Base-by-base conservation (phyloP, 306 rosid species). In the Cucumis hystrix region DNA sequence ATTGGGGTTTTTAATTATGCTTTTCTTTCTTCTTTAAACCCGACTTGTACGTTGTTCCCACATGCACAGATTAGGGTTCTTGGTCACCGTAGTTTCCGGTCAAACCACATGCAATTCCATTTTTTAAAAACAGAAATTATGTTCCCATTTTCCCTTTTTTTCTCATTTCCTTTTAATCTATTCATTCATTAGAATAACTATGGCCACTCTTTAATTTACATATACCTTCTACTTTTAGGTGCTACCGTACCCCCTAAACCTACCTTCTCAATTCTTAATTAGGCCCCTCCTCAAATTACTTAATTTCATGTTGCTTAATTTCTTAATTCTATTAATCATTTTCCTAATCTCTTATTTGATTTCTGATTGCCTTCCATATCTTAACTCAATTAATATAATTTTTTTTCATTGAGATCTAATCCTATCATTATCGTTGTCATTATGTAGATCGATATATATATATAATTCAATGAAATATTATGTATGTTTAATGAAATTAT, bases 1-100 rank as follows among this genome's bases (percentile, higher is more conserved):
- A 0, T 73, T 73, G 13, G 77, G 77, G 9, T 10, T 71, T 71
- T 52, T 28, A 17, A 5, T 51, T 25, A 4, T 21, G 10, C 0
- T 28, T 52, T 16, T 28, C 25, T 23, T 49, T 14, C 52, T 35
- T 49, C 49, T 3, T 33, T 33, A 33, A 14, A 70, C 74, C 71
- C 59, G 67, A 64, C 63, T 25, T 45, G 79, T 81, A 80, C 82
- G 85, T 79, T 41, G 79, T 37, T 62, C 78, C 76, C 82, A 62
- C 83, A 78, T 82, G 87, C 76, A 66, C 80, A 82, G 81, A 62
- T 76, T 84, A 56, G 78, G 71, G 86, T 82, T 81, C 72, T 55
- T 71, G 76, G 76, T 79, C 54, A 62, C 80, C 96, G 96, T 82
- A 73, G 82, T 83, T 93, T 79, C 78, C 88, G 95, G 84, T 64